phyloP scores from a whole-genome alignment of 352 stramenopile species.

The Aphanomyces invadans region DNA sequence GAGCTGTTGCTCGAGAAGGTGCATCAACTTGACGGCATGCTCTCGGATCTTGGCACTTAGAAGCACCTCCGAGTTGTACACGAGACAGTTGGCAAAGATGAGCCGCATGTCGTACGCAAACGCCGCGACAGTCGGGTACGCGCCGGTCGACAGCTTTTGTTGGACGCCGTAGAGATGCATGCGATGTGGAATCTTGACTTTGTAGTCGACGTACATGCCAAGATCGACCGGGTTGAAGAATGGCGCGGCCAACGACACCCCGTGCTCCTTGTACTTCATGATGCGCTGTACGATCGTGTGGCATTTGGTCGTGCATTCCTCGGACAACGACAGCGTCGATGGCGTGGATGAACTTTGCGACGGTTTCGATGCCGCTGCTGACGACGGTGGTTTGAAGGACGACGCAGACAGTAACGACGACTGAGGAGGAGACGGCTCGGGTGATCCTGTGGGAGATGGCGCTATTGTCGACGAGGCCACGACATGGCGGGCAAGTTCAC shows the following conservation, averaged over 20 bases:
- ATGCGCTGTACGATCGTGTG: conserved; percentile 66
- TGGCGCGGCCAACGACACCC: conserved; percentile 53
- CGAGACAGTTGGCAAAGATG: conserved; percentile 83
- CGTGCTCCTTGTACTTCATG: conserved; percentile 81
- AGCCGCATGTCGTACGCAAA: conserved; percentile 74
- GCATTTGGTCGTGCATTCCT: conserved; percentile 40
- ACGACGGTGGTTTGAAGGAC: not conserved
- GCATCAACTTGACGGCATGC: conserved; percentile 76
- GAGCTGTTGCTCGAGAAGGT: conserved; percentile 50
- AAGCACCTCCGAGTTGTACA: conserved; percentile 83
- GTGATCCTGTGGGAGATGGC: not conserved
- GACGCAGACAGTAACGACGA: not conserved
- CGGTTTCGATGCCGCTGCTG: no score
- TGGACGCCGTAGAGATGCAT: conserved; percentile 83
- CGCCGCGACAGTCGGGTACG: conserved; percentile 50
- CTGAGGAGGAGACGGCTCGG: not conserved
- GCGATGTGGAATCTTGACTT: conserved; percentile 70
- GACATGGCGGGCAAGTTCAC: conserved; percentile 31
- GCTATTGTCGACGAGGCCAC: conserved; percentile 27
- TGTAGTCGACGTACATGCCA: conserved; percentile 77
- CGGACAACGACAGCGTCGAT: not conserved
- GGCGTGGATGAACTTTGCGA: no score
- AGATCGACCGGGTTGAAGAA: conserved; percentile 79
- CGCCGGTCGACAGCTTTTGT: conserved; percentile 70
- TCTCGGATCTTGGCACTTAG: conserved; percentile 77